These are phyloP conservation scores for Scleromitrula shiraiana DNA, from an alignment of 2,329 filamentous ascomycete species.

Conservation along the genomic window DNA sequence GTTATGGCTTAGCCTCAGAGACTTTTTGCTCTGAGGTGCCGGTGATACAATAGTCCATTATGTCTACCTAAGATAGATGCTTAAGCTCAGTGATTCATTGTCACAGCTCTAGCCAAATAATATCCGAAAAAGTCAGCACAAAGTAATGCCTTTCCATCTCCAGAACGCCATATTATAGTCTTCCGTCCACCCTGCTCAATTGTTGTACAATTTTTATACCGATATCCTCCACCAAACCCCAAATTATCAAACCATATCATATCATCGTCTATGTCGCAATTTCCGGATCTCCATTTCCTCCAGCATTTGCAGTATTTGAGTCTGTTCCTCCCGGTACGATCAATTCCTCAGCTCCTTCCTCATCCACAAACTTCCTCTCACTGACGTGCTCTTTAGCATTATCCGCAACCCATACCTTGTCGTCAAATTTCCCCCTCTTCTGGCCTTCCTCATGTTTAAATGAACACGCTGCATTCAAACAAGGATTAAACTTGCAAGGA, in stretches of 20 bases:
- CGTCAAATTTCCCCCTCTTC: conserved; percentile 67
- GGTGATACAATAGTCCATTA: conserved; percentile 21
- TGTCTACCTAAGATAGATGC: conserved; percentile 16
- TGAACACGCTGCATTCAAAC: conserved; percentile 76
- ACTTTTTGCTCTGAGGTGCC: conserved; percentile 23
- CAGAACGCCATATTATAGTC: conserved; percentile 15
- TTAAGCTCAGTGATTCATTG: conserved; percentile 5
- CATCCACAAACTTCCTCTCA: conserved; percentile 79
- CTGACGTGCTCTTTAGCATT: conserved; percentile 62
- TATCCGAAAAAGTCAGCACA: conserved; percentile 7
- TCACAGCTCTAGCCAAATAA: conserved; percentile 1
- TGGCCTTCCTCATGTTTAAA: conserved; percentile 92
- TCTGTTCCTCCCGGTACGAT: conserved; percentile 23
- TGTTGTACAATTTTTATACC: conserved; percentile 18
- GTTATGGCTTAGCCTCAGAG: conserved; percentile 15
- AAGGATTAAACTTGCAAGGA: conserved; percentile 85
- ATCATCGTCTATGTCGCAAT: conserved; percentile 19
- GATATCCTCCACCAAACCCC: not conserved
- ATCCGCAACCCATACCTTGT: conserved; percentile 81
- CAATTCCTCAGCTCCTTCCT: conserved; percentile 50
- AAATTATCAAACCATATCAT: not conserved
- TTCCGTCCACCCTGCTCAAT: conserved; percentile 2
- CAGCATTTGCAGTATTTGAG: conserved; percentile 9
- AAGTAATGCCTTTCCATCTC: not conserved
- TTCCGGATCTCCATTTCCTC: conserved; percentile 14